Evolutionary conservation across 495 filamentous ascomycete genomes (phyloP).

Genomic region (Cercophora sp.): DNA sequence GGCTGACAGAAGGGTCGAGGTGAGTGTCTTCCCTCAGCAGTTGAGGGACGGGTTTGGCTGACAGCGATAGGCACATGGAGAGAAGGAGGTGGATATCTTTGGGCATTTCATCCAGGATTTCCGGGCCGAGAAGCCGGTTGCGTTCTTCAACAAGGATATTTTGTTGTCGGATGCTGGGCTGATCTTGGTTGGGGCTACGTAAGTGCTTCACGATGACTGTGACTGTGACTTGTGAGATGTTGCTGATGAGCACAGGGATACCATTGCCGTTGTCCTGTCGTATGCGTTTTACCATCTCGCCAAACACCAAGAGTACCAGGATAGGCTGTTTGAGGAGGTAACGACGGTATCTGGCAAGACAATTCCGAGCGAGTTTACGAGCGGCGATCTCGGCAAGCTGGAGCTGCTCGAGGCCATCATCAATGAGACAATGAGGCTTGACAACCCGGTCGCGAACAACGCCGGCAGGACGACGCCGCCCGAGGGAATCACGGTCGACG

Average conservation of each 20-base stretch:
- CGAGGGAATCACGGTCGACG: constrained; percentile 45
- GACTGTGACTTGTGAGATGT: background rate
- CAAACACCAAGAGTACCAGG: background rate
- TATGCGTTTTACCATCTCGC: constrained; percentile 19
- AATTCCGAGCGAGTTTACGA: constrained; percentile 12
- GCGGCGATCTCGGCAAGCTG: constrained; percentile 12
- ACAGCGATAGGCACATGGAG: constrained; percentile 2
- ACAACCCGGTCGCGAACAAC: constrained; percentile 47
- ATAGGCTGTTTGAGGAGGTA: constrained; percentile 8
- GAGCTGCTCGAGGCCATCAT: constrained; percentile 45
- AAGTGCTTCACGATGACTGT: too few relatives aligned
- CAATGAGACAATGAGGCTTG: constrained; percentile 53
- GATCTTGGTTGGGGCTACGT: constrained; percentile 18
- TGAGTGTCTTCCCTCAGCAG: background rate
- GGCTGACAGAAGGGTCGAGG: constrained; percentile 12
- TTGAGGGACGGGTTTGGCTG: background rate
- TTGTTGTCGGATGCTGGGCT: constrained; percentile 15
- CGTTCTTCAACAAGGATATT: constrained; percentile 15
- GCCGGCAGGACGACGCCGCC: constrained; percentile 42
- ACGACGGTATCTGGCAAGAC: constrained; percentile 11
- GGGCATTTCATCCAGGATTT: constrained; percentile 17
- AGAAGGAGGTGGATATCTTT: constrained; percentile 15
- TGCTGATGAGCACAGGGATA: constrained; percentile 9
- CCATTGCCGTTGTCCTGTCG: constrained; percentile 16
- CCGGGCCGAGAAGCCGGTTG: constrained; percentile 13